Conservation (phyloP, 192 early-diverging fungal genomes). For the Backusella morwellensis region DNA sequence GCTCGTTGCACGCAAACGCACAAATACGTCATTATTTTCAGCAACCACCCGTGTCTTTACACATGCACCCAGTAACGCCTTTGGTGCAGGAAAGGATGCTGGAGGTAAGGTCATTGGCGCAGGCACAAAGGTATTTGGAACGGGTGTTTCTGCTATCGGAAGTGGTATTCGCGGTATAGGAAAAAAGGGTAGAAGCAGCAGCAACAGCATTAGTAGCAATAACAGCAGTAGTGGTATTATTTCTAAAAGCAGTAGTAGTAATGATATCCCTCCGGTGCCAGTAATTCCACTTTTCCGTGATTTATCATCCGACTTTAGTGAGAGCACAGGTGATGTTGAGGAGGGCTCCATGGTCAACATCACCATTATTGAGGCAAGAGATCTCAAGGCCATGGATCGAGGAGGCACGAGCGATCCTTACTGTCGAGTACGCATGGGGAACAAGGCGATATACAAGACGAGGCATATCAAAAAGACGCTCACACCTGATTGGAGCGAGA, state of each 20-base stretch:
- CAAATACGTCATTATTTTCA: constrained; percentile 20
- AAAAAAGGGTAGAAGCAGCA: constrained; percentile 21
- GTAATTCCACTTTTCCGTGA: neutral
- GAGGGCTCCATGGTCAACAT: constrained; percentile 39
- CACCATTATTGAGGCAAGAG: constrained; percentile 42
- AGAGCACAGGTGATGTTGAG: neutral
- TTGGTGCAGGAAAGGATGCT: constrained; percentile 48
- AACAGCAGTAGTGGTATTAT: neutral
- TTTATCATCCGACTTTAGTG: neutral
- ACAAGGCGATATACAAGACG: constrained; percentile 65
- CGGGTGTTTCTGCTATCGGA: constrained; percentile 15
- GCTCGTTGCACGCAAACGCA: constrained; percentile 33
- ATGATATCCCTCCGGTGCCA: constrained; percentile 24
- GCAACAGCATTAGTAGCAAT: constrained; percentile 15
- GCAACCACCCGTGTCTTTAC: constrained; percentile 46
- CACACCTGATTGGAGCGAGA: constrained; percentile 54
- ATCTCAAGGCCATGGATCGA: constrained; percentile 45
- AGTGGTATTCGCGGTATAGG: constrained; percentile 18
- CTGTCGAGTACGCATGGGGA: constrained; percentile 56
- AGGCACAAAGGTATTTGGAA: constrained; percentile 31
- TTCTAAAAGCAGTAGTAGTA: constrained; percentile 39
- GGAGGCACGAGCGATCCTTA: constrained; percentile 68
- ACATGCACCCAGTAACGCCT: constrained; percentile 47
- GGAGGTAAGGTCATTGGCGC: constrained; percentile 50
- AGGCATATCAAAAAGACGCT: constrained; percentile 66